These are phyloP conservation scores for Allium cepa DNA, from an alignment of 106 monocot species.

Conservation along the genomic window DNA sequence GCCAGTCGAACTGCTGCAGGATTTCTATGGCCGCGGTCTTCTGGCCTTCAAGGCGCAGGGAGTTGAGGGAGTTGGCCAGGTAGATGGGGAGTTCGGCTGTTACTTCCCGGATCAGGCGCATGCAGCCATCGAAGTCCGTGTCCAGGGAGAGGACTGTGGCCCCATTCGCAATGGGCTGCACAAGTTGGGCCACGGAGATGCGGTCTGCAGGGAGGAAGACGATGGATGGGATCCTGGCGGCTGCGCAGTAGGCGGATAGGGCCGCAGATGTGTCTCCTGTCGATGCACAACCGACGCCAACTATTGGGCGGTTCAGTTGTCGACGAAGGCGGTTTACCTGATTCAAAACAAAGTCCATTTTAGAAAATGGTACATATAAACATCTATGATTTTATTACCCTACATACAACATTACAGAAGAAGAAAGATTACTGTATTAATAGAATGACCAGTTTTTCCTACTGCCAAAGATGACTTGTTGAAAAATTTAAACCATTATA, in stretches of 20 bases:
- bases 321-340: neutral
- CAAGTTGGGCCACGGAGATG: constrained; percentile 85
- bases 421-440: no score
- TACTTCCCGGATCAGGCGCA: constrained; percentile 90
- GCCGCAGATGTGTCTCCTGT: constrained; percentile 95
- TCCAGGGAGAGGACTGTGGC: constrained; percentile 85
- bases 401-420: no score
- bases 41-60: constrained; percentile 89
- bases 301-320: constrained; percentile 44
- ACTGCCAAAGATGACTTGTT: no score
- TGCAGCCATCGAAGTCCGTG: constrained; percentile 96
- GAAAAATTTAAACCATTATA: no score
- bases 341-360: no score
- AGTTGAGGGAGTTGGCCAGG: constrained; percentile 92
- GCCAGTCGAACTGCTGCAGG: constrained; percentile 95
- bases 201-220: constrained; percentile 91
- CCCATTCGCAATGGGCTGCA: constrained; percentile 94
- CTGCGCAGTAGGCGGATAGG: constrained; percentile 87
- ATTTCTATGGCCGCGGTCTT: constrained; percentile 97
- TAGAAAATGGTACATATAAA: no score
- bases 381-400: no score
- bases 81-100: constrained; percentile 90
- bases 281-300: constrained; percentile 88
- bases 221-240: constrained; percentile 74
- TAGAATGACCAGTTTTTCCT: no score